These are phyloP conservation scores for Dispira parvispora DNA, from an alignment of 192 early-diverging fungal species.

Conservation along the genomic window DNA sequence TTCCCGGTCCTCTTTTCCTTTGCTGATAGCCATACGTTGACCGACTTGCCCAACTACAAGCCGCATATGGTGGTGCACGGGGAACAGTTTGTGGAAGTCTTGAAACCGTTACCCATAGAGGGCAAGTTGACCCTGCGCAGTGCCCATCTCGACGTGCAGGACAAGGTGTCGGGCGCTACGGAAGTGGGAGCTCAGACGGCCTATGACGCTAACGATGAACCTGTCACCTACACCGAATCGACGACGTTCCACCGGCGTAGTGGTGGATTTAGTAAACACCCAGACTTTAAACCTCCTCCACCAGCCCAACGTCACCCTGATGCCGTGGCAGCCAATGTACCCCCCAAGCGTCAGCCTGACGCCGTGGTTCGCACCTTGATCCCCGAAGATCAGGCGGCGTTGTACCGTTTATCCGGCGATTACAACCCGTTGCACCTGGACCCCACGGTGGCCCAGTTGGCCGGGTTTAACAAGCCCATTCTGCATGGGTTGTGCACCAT, in stretches of 20 bases:
- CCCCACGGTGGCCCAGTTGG: slow-evolving; percentile 80
- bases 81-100: slow-evolving; percentile 87
- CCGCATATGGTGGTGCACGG: slow-evolving; percentile 98
- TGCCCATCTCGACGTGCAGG: slow-evolving; percentile 80
- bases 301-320: slow-evolving; percentile 41
- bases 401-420: slow-evolving; percentile 94
- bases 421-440: slow-evolving; percentile 97
- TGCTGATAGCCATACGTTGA: slow-evolving; percentile 38
- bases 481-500: slow-evolving; percentile 91
- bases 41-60: slow-evolving; percentile 49
- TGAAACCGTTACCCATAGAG: slow-evolving; percentile 70
- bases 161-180: slow-evolving; percentile 91
- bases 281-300: slow-evolving; percentile 23
- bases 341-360: slow-evolving; percentile 77
- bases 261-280: slow-evolving; percentile 77
- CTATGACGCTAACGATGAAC: slow-evolving; percentile 52
- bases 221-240: slow-evolving; percentile 72
- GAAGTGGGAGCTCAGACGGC: slow-evolving; percentile 70
- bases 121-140: slow-evolving; percentile 62
- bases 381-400: slow-evolving; percentile 73
- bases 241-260: slow-evolving; percentile 87
- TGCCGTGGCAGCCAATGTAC: slow-evolving; percentile 59
- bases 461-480: slow-evolving; percentile 93
- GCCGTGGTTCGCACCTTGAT: slow-evolving; percentile 73
- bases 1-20: slow-evolving; percentile 83